Base-by-base conservation (phyloP, 352 stramenopile species). In the Globisporangium spinosum region DNA sequence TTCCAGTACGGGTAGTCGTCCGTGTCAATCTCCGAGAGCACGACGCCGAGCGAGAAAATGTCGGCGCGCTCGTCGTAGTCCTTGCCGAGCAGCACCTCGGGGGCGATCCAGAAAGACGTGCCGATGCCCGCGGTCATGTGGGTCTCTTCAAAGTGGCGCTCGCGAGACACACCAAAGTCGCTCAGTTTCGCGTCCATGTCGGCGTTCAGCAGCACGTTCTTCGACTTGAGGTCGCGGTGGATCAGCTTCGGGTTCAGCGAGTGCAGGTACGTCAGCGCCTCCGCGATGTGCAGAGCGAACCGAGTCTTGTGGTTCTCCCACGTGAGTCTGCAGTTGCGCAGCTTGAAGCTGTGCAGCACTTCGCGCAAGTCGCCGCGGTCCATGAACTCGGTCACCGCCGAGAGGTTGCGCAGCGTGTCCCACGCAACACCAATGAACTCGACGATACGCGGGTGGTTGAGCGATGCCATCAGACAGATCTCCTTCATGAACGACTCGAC, bases 151-250 rank as follows among this genome's bases (percentile, higher is more conserved):
- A 74, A 72, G 65, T 84, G 70, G 15, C 76, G 76, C 58, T 89
- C 79, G 10, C 83, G 80, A 0, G 79, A 89, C n/a, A 89, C 77
- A 20, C 83, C 83, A 70, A 93, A 93, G 72, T 93, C 85, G 45
- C 81, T 93, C n/a, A 93, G 70, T 53, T 93, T 93, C 27, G 82
- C 80, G 45, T 89, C 73, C 74, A 89, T 76, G 34, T 85, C 73
- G 1, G 71, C 76, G 68, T 85, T 68, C 20, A 77, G 23, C 7
- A 77, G 64, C 51, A 77, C 71, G 58, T 77, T 77, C 43, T 69
- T 72, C 1, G 71, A 77, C 65, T 77, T 77, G 23, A 77, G 65
- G 35, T 77, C 71, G 22, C 71, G 71, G 53, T 77, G 71, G 55
- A 74, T 75, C 2, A 90, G 57, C 64, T 82, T 86, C 9, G 82